phyloP scores from a whole-genome alignment of 257 asterid genomes.

The Solanum okadae region DNA sequence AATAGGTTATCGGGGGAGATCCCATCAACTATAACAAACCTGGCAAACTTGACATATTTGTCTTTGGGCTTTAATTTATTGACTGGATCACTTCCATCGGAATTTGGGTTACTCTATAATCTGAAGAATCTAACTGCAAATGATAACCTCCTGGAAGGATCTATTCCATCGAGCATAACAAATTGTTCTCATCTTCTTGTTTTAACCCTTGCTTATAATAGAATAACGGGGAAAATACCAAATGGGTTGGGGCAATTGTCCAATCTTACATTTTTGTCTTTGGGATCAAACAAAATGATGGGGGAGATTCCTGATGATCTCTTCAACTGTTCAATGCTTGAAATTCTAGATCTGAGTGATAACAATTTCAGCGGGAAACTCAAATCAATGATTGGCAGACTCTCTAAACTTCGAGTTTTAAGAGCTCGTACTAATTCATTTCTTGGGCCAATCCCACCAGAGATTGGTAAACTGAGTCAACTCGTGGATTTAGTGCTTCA shows the following conservation, averaged over 20 bases:
- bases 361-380: conserved; percentile 40
- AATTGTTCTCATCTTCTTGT: conserved; percentile 52
- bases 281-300: conserved; percentile 36
- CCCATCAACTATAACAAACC: conserved; percentile 44
- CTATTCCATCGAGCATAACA: conserved; percentile 49
- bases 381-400: conserved; percentile 34
- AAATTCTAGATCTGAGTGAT: conserved; percentile 24
- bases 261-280: conserved; percentile 37
- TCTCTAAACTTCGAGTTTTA: conserved; percentile 34
- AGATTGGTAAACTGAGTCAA: conserved; percentile 46
- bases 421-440: conserved; percentile 23
- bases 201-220: conserved; percentile 21
- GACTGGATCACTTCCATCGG: conserved; percentile 46
- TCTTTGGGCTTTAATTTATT: conserved; percentile 54
- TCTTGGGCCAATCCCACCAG: conserved; percentile 50
- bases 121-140: conserved; percentile 48
- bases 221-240: conserved; percentile 45
- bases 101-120: conserved; percentile 47
- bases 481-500: conserved; percentile 37
- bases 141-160: conserved; percentile 38
- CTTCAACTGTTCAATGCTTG: conserved; percentile 45
- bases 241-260: conserved; percentile 32
- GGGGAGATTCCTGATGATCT: conserved; percentile 61
- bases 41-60: conserved; percentile 52
- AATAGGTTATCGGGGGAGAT: conserved; percentile 56